These are phyloP conservation scores for Microdochium paspali DNA, from an alignment of 2,329 filamentous ascomycete species.

Conservation along the genomic window DNA sequence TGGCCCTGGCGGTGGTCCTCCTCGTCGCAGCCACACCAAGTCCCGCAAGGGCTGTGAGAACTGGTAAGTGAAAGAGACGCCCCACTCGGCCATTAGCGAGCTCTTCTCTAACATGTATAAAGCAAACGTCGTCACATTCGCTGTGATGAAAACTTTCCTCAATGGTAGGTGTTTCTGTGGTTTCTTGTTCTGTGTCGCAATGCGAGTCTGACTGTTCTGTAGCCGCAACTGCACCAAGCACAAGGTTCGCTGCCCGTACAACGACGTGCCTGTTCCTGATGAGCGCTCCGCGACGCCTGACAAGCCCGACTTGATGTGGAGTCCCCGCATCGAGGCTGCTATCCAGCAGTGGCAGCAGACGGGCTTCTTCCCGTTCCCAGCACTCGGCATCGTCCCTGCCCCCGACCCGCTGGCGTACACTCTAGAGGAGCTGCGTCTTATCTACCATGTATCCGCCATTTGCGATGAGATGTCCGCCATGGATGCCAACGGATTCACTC, in stretches of 20 bases:
- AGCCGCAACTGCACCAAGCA: conserved; percentile 99
- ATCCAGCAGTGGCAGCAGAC: conserved; percentile 79
- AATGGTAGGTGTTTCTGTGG: conserved; percentile 60
- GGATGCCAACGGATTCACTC: conserved; percentile 72
- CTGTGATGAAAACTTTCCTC: conserved; percentile 94
- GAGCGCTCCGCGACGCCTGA: conserved; percentile 51
- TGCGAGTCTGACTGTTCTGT: conserved; percentile 7
- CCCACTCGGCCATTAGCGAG: background rate
- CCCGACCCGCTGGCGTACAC: conserved; percentile 66
- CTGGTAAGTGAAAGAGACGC: conserved; percentile 42
- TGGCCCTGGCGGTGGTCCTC: conserved; percentile 89
- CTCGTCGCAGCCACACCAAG: conserved; percentile 86
- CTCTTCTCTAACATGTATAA: conserved; percentile 8
- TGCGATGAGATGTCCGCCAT: conserved; percentile 72
- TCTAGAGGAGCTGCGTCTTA: conserved; percentile 72
- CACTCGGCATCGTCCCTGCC: conserved; percentile 66
- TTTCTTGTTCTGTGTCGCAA: no score
- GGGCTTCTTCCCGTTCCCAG: conserved; percentile 76
- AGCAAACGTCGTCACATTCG: conserved; percentile 91
- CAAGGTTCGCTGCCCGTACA: conserved; percentile 96
- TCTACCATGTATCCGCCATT: conserved; percentile 82
- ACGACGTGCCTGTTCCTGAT: conserved; percentile 68
- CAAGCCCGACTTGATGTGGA: conserved; percentile 71
- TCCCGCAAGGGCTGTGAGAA: conserved; percentile 97
- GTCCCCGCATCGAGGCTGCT: conserved; percentile 70